Evolutionary conservation across 2,329 filamentous ascomycete genomes (phyloP), one percentile per base, ranked within the genome.

Genomic region (Lizonia empirigonia): DNA sequence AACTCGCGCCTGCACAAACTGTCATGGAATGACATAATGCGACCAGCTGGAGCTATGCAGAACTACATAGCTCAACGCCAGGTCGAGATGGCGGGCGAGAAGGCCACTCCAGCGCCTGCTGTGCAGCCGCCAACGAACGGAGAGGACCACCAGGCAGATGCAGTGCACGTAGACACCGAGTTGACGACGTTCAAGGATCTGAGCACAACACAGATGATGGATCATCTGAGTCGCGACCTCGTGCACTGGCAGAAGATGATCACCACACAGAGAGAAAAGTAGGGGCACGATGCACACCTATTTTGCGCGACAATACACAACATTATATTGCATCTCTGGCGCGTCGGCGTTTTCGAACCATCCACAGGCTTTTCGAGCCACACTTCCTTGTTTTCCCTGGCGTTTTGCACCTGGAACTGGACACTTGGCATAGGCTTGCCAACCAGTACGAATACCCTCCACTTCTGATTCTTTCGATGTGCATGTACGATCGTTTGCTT

Each of bases 11-110:
- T 80, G 10, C 78, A 83, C 44, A 78, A 80, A 62, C 84, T 91
- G 50, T 92, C 86, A 22, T 89, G 95, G 86, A 87, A 87, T 53
- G 91, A 96, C 68, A 91, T 96, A 85, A 90, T 89, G 74, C 85
- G 89, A 58, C 87, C 91, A 8, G 90, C 92, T 5, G 84, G 89
- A 4, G 88, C 84, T 16, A 95, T 97, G 68, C 81, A 96, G 52
- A 91, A 94, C 62, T 97, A 93, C 67, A 96, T 97, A 57, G 87
- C 89, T 4, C 85, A 90, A 59, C 93, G 91, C 50, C 91, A 97
- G 71, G 81, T 96, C 6, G 92, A 97, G 66, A 83, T 96, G 74
- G 91, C 90, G 1, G 85, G 83, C 23, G 87, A 72, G 74, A 69
- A 76, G 55, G 55, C 54, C 10, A 53, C 58, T 10, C 48, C 59